Evolutionary conservation across 176 grass and related monocot genomes (phyloP), one percentile per base, ranked within the genome.

Genomic region (Secale cereale): DNA sequence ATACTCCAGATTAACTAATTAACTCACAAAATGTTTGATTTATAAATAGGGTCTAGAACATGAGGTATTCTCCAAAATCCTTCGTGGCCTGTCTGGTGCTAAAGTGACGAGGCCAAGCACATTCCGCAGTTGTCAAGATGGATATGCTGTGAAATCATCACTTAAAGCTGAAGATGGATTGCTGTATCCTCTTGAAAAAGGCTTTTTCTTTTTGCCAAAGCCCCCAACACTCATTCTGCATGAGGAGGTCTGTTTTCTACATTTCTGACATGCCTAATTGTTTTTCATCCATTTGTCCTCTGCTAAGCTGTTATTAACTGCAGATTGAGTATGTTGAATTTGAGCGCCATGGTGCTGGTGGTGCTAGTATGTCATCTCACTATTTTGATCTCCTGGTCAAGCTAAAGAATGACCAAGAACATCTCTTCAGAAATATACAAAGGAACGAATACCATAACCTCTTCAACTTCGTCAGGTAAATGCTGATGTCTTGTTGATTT

Each of bases 71-170:
- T 94, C 93, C 68, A 95, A 94, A 86, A 76, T 92, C 39, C 91
- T 95, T 72, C 97, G 93, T 79, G 97, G 93, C 59, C 46, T 98
- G 83, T 98, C 97, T 82, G 93, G 93, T 83, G 91, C 91, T 66
- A 95, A 98, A 85, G 97, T 98, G 17, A 98, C 97, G 25, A 94
- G 97, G 70, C 93, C 93, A 43, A 90, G 91, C 82, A 80, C 85
- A 10, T 95, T 98, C 84, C 90, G 93, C 59, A 98, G 97, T 87
- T 93, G 87, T 80, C 91, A 92, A 83, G 93, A 94, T 84, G 96
- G 96, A 69, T 98, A 98, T 86, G 93, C 97, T 59, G 97, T 98
- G 74, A 98, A 98, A 94, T 98, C 97, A 68, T 98, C 97, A 82
- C 90, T 98, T 48, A 98, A 98, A 90, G 97, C 97, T 86, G 97